Evolutionary conservation across 1,284 basidiomycete genomes (phyloP).

Genomic region (Heterobasidion occidentale): DNA sequence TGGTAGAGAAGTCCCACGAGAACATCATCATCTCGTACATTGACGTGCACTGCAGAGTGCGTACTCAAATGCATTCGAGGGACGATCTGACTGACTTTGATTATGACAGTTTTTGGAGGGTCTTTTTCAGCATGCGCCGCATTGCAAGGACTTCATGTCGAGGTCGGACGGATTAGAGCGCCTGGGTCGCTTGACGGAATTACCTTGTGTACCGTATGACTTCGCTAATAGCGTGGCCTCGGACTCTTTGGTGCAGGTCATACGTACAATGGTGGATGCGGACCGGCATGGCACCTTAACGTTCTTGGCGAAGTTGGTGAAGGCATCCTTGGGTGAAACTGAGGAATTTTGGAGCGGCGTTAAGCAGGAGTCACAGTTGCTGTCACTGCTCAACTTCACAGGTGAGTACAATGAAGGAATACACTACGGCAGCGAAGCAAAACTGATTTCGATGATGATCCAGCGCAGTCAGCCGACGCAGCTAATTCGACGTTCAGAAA

Average conservation of each 20-base stretch:
- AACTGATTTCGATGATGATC: constrained; percentile 5
- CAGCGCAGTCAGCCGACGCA: constrained; percentile 37
- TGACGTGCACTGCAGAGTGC: constrained; percentile 66
- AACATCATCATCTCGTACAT: constrained; percentile 72
- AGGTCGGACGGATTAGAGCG: constrained; percentile 70
- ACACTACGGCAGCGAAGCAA: constrained; percentile 2
- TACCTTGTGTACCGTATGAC: constrained; percentile 88
- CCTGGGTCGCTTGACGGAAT: constrained; percentile 70
- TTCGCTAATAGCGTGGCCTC: constrained; percentile 79
- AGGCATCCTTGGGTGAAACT: constrained; percentile 64
- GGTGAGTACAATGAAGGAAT: constrained; percentile 21
- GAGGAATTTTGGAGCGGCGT: constrained; percentile 62
- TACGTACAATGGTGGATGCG: constrained; percentile 85
- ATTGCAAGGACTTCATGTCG: constrained; percentile 87
- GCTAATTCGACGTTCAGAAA: constrained; percentile 70
- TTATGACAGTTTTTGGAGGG: constrained; percentile 78
- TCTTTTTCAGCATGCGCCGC: constrained; percentile 84
- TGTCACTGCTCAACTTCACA: constrained; percentile 48
- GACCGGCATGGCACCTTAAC: constrained; percentile 72
- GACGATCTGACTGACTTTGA: constrained; percentile 7
- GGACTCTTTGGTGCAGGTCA: constrained; percentile 81
- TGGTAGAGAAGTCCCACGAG: constrained; percentile 47
- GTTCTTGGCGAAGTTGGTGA: constrained; percentile 68
- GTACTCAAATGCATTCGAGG: constrained; percentile 1
- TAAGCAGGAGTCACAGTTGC: constrained; percentile 48